A percentile compares a stretch with the other conserved stretches of the same genome.
phyloP scores from a whole-genome alignment of 192 early-diverging fungal genomes.

The Backusella liffmaniae region DNA sequence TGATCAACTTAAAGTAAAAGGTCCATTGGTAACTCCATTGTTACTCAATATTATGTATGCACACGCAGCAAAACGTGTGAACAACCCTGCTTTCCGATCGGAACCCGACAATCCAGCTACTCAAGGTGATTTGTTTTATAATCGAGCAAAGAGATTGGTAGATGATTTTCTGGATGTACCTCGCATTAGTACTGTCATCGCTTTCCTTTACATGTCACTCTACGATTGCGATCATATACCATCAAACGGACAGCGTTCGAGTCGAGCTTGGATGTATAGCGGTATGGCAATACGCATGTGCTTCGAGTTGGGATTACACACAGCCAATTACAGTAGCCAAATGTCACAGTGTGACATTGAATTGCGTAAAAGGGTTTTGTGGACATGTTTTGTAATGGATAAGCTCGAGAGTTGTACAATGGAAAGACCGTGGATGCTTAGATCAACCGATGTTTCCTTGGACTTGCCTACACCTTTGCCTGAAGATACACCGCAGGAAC shows the following conservation, averaged over 20 bases:
- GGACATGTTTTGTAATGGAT: slow-evolving; percentile 39
- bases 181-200: slow-evolving; percentile 33
- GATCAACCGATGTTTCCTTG: slow-evolving; percentile 19
- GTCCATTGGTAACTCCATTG: slow-evolving; percentile 32
- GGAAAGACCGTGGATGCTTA: slow-evolving; percentile 33
- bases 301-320: slow-evolving; percentile 30
- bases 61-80: slow-evolving; percentile 27
- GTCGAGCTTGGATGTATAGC: slow-evolving; percentile 33
- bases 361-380: slow-evolving; percentile 32
- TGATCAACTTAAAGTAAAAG: slow-evolving; percentile 25
- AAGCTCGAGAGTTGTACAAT: slow-evolving; percentile 30
- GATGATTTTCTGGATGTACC: slow-evolving; percentile 42
- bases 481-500: slow-evolving; percentile 30
- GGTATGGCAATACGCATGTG: slow-evolving; percentile 38
- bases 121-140: slow-evolving; percentile 37
- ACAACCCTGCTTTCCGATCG: slow-evolving; percentile 18
- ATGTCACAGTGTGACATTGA: slow-evolving; percentile 39
- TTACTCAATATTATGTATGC: slow-evolving; percentile 40
- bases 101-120: neutral
- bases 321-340: slow-evolving; percentile 28
- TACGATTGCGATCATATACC: slow-evolving; percentile 12
- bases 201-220: slow-evolving; percentile 27
- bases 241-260: neutral
- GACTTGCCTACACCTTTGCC: slow-evolving; percentile 26
- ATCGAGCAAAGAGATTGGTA: slow-evolving; percentile 30